A percentile compares a stretch with the other conserved stretches of the same genome.
These are phyloP conservation scores for Exophiala viscosa DNA, from an alignment of 2,329 filamentous ascomycete species.

Conservation along the genomic window DNA sequence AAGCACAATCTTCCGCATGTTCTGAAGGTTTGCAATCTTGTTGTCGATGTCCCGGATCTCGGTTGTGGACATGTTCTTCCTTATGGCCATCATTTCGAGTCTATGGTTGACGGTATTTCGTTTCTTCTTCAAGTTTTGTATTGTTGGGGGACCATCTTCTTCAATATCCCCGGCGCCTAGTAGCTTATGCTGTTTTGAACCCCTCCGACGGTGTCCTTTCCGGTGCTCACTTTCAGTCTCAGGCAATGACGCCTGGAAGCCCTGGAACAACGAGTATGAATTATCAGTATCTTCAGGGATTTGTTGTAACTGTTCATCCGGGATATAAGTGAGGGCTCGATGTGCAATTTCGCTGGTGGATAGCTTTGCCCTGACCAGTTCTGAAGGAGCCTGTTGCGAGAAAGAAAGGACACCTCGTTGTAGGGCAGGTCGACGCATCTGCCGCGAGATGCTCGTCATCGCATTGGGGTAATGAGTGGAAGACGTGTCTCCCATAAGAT, in stretches of 20 bases:
- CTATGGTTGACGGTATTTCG: constrained; percentile 76
- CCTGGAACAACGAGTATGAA: constrained; percentile 90
- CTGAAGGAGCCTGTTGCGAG: constrained; percentile 84
- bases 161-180: constrained; percentile 59
- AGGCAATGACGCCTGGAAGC: constrained; percentile 86
- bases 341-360: constrained; percentile 91
- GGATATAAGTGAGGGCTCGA: constrained; percentile 79
- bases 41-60: constrained; percentile 96
- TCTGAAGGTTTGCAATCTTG: constrained; percentile 89
- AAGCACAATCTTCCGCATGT: constrained; percentile 87
- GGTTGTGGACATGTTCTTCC: constrained; percentile 96
- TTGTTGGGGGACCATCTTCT: constrained; percentile 60
- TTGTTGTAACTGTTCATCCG: constrained; percentile 84
- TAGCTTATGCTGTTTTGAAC: constrained; percentile 72
- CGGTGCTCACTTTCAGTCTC: constrained; percentile 62
- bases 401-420: constrained; percentile 91
- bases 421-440: constrained; percentile 75
- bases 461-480: constrained; percentile 76
- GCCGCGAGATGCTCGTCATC: constrained; percentile 83
- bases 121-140: constrained; percentile 74
- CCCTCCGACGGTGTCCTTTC: constrained; percentile 64
- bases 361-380: constrained; percentile 86
- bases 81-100: constrained; percentile 82
- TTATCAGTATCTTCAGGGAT: constrained; percentile 83
- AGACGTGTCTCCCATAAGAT: constrained; percentile 67